Conservation (phyloP, 2,329 filamentous ascomycete species). For the Grosmannia penicillata region DNA sequence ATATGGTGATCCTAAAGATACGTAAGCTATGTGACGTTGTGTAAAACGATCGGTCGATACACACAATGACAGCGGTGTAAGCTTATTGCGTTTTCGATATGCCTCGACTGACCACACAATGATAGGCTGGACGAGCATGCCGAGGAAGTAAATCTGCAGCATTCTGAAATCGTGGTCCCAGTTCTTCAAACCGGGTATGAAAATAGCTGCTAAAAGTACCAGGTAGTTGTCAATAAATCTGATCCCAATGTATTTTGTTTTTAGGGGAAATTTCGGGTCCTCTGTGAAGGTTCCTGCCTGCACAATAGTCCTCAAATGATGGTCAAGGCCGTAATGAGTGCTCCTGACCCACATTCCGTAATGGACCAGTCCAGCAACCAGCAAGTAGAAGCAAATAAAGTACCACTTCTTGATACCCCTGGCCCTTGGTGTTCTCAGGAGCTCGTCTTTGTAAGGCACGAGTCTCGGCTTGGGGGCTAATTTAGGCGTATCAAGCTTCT, state of each 20-base stretch:
- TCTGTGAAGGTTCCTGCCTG: constrained; percentile 1
- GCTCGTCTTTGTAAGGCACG: constrained; percentile 8
- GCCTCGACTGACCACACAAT: constrained; percentile 9
- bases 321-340: neutral
- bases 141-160: constrained; percentile 5
- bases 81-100: constrained; percentile 6
- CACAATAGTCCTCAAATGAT: constrained; percentile 1
- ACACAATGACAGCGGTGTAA: constrained; percentile 4
- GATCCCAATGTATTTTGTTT: constrained; percentile 4
- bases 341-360: constrained; percentile 3
- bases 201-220: constrained; percentile 3
- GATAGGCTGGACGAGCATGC: constrained; percentile 2
- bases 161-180: constrained; percentile 2
- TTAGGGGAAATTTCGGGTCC: constrained; percentile 1
- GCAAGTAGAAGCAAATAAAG: neutral
- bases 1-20: constrained; percentile 3
- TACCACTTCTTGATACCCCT: neutral
- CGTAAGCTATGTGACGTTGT: too few species aligned
- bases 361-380: constrained; percentile 1
- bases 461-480: constrained; percentile 1
- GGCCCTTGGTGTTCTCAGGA: constrained; percentile 1
- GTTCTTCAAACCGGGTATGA: constrained; percentile 2
- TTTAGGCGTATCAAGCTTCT: constrained; percentile 2
- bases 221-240: constrained; percentile 4
- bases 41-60: too few species aligned